Evolutionary conservation across 768 basidiomycete species (phyloP), one percentile per base, ranked within the genome.

Genomic region (Boletus reticuloceps): DNA sequence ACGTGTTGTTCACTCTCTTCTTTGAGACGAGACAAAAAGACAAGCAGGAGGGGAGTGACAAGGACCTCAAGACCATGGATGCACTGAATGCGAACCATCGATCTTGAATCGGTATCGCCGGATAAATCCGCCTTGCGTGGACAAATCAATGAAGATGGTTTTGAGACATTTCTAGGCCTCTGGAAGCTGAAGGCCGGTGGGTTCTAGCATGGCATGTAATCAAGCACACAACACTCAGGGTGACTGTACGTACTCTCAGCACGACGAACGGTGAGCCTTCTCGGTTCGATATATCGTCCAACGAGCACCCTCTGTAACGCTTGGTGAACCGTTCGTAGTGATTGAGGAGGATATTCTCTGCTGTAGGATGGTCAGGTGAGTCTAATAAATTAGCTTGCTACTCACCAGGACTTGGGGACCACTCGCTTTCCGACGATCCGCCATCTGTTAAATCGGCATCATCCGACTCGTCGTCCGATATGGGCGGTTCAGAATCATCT

Each of bases 381-480:
- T 47, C 6, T 17, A n/a, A 38, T n/a, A 34, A 14, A 47, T 29
- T 20, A 19, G 6, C 3, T 29, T n/a, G 27, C 3, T 40, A 61
- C 64, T 43, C 41, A 69, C 69, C 50, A 43, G 48, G 77, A 79
- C 48, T 74, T 72, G 66, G 74, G 74, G 80, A 77, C 43, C 64
- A 66, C 22, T 75, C 72, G 47, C 72, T 77, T 17, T 69, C 70
- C 19, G 63, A 71, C 11, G 73, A 70, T 45, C 54, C 59, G 8
- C 69, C 73, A 45, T 86, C 86, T 3, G 83, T 87, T 47, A 88
- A 64, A 63, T 86, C 87, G 22, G 82, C 84, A 58, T 89, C 74
- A 60, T 92, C 91, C 3, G 91, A 92, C 69, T 93, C 91, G 58
- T 91, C 90, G 47, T 83, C 86, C 10, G 81, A 82, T 63, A 85